These are phyloP conservation scores for Evansstolkia leycettana DNA, from an alignment of 495 filamentous ascomycete species.

Conservation along the genomic window DNA sequence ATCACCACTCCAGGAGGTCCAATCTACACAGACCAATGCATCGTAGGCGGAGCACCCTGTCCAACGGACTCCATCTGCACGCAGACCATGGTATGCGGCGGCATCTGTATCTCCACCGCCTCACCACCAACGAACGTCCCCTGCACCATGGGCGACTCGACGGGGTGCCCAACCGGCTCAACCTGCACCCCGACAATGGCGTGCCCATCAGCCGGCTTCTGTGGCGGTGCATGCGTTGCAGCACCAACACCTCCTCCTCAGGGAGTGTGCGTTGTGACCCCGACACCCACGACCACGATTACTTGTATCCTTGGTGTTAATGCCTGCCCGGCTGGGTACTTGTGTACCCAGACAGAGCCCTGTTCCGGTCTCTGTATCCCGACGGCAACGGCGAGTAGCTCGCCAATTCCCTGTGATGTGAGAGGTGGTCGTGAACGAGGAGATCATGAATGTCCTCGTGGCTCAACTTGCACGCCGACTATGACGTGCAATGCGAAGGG, in stretches of 20 bases:
- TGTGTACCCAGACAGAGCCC: slow-evolving; percentile 1
- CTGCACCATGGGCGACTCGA: slow-evolving; percentile 1
- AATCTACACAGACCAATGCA: neutral
- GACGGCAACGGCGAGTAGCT: too few species aligned
- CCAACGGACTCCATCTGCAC: slow-evolving; percentile 3
- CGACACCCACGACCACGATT: neutral
- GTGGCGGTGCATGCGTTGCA: slow-evolving; percentile 1
- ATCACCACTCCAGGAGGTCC: too few species aligned
- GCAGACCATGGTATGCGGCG: slow-evolving; percentile 2
- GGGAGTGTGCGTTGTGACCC: neutral
- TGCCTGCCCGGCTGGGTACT: neutral
- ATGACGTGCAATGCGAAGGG: too few species aligned
- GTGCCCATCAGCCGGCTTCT: neutral
- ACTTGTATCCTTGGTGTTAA: neutral
- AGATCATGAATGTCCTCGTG: too few species aligned
- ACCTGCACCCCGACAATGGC: slow-evolving; percentile 2
- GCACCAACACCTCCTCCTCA: neutral
- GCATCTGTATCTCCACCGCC: slow-evolving; percentile 3
- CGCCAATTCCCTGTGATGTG: too few species aligned
- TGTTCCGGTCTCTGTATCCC: neutral
- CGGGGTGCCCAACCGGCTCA: neutral
- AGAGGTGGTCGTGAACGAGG: too few species aligned
- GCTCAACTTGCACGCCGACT: too few species aligned
- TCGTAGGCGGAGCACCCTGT: slow-evolving; percentile 2
- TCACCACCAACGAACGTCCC: neutral